Percentiles rank a stretch among this genome's conserved stretches.
Conservation (phyloP, 495 filamentous ascomycete species). For the Cercophora samala region DNA sequence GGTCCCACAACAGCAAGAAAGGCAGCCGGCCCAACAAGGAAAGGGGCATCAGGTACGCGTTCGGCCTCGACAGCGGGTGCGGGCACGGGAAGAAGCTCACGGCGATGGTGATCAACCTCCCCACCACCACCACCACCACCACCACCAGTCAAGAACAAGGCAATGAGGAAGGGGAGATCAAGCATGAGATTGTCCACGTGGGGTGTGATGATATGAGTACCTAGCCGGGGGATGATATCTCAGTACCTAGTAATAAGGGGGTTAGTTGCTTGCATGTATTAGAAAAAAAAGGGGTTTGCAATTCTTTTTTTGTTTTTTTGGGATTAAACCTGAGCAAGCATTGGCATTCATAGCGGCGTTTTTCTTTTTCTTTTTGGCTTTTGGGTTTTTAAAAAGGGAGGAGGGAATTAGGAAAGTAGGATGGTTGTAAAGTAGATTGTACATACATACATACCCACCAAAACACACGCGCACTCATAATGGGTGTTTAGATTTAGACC, state of each 20-base stretch:
- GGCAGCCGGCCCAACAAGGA: slow-evolving; percentile 14
- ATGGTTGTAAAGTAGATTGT: not conserved
- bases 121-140: too few relatives aligned
- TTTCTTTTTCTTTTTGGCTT: not conserved
- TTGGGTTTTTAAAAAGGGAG: not conserved
- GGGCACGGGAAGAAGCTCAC: slow-evolving; percentile 69
- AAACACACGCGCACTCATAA: not conserved
- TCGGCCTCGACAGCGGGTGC: slow-evolving; percentile 83
- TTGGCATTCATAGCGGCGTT: not conserved
- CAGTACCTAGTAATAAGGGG: slow-evolving; percentile 2
- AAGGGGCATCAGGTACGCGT: slow-evolving; percentile 55
- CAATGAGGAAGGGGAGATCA: slow-evolving; percentile 17
- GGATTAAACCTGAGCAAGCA: not conserved
- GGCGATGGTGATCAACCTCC: slow-evolving; percentile 68
- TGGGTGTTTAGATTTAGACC: too few relatives aligned
- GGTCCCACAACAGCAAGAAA: not conserved
- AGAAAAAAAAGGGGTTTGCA: slow-evolving; percentile 3
- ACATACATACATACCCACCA: not conserved
- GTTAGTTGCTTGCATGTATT: not conserved
- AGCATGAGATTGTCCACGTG: slow-evolving; percentile 33
- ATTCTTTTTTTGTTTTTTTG: not conserved
- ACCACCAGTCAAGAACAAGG: too few relatives aligned
- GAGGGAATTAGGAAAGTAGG: not conserved
- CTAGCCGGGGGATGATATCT: too few relatives aligned
- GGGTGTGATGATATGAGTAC: slow-evolving; percentile 19